Evolutionary conservation across 176 grass and related monocot species (phyloP).

Genomic region (Avena sativa): DNA sequence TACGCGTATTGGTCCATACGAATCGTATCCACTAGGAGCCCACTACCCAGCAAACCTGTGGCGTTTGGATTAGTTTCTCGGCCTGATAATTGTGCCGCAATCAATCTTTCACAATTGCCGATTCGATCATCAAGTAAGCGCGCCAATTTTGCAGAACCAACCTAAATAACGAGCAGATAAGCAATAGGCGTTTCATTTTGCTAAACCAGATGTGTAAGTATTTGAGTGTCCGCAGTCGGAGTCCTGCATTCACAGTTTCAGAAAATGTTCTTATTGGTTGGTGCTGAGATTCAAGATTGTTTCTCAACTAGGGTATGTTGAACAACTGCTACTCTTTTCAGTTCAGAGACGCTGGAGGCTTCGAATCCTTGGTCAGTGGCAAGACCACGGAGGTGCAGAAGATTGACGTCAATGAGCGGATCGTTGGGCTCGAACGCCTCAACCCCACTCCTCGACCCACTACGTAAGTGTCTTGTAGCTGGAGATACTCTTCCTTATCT

Average conservation of each 20-base stretch:
- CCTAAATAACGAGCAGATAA: background rate
- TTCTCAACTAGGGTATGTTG: constrained; percentile 6
- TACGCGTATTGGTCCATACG: background rate
- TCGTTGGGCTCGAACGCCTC: constrained; percentile 88
- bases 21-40: background rate
- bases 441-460: constrained; percentile 85
- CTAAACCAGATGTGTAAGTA: no score
- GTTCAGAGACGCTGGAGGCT: constrained; percentile 95
- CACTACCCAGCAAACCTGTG: no score
- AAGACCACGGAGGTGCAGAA: constrained; percentile 91
- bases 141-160: background rate
- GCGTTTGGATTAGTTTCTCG: background rate
- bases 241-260: no score
- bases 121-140: background rate
- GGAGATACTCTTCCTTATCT: background rate
- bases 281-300: background rate
- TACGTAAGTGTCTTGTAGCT: constrained; percentile 52
- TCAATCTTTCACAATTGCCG: background rate
- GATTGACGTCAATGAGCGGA: constrained; percentile 92
- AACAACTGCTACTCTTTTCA: constrained; percentile 48
- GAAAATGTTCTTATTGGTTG: no score
- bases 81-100: background rate
- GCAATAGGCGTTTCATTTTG: background rate
- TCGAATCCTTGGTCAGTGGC: constrained; percentile 71
- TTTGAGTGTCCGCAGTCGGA: no score